phyloP scores from a whole-genome alignment of 2,329 filamentous ascomycete genomes.

The Xylaria sp. region DNA sequence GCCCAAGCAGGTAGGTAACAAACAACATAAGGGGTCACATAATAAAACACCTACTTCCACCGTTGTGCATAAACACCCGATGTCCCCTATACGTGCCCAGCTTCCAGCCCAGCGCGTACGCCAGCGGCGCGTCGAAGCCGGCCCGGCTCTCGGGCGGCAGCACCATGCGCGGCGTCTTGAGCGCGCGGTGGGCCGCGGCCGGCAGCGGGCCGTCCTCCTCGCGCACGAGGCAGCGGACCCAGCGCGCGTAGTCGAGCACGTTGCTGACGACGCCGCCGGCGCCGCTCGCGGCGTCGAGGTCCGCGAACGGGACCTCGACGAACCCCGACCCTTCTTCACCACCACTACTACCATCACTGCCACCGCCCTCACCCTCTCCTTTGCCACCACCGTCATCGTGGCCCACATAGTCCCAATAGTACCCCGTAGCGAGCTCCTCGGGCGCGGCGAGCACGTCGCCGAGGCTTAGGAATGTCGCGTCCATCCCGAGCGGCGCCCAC shows the following conservation, averaged over 20 bases:
- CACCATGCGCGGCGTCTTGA: constrained; percentile 41
- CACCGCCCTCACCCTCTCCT: not conserved
- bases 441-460: constrained; percentile 34
- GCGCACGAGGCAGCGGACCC: constrained; percentile 53
- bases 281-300: constrained; percentile 39
- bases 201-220: constrained; percentile 37
- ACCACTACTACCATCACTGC: not conserved
- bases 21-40: not conserved
- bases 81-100: constrained; percentile 46
- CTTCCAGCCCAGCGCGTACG: constrained; percentile 47
- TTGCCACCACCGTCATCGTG: not conserved
- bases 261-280: constrained; percentile 49
- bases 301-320: constrained; percentile 31
- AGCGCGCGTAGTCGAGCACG: constrained; percentile 54
- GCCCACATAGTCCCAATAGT: constrained; percentile 41
- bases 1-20: no score
- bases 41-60: constrained; percentile 33
- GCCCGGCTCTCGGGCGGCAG: constrained; percentile 11
- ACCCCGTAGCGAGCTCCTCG: constrained; percentile 44
- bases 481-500: constrained; percentile 50
- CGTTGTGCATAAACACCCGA: constrained; percentile 45
- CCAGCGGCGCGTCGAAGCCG: constrained; percentile 36
- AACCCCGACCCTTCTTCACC: constrained; percentile 26
- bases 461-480: constrained; percentile 40
- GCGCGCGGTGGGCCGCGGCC: constrained; percentile 34